Percentiles rank a stretch among this genome's conserved stretches.
Conservation (phyloP, 495 filamentous ascomycete genomes). For the Cercophora newfieldiana region DNA sequence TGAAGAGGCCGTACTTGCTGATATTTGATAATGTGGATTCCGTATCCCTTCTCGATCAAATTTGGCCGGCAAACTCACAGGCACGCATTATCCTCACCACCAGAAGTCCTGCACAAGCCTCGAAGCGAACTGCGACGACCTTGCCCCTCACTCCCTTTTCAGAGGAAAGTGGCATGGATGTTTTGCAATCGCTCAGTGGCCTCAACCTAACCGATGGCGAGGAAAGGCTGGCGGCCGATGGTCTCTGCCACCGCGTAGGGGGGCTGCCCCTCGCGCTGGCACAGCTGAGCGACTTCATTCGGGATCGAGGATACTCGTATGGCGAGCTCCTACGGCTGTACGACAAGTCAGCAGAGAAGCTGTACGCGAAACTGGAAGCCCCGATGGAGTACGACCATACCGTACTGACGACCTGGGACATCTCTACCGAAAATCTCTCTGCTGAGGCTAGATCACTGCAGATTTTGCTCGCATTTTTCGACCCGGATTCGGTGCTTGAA, state of each 20-base stretch:
- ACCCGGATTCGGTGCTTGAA: conserved; percentile 11
- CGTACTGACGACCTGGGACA: background rate
- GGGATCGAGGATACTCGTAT: conserved; percentile 15
- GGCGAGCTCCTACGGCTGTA: background rate
- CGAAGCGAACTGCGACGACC: conserved; percentile 1
- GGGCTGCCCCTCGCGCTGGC: conserved; percentile 13
- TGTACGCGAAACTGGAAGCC: conserved; percentile 1
- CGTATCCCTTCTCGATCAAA: conserved; percentile 14
- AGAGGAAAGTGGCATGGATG: background rate
- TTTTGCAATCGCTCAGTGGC: background rate
- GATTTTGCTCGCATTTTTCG: conserved; percentile 15
- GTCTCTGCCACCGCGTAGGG: conserved; percentile 4
- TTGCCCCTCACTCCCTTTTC: background rate
- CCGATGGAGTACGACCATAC: conserved; percentile 17
- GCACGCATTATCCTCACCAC: conserved; percentile 18
- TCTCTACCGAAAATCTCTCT: background rate
- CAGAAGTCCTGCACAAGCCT: conserved; percentile 10
- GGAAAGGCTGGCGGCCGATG: background rate
- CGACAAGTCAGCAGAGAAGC: conserved; percentile 17
- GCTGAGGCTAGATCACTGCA: background rate
- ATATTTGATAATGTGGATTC: conserved; percentile 18
- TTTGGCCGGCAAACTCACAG: conserved; percentile 12
- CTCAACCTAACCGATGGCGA: background rate
- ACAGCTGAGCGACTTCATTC: conserved; percentile 19
- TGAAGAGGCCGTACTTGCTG: conserved; percentile 11